Conservation (phyloP, 2,329 filamentous ascomycete species). For the Ilyonectria sp. region DNA sequence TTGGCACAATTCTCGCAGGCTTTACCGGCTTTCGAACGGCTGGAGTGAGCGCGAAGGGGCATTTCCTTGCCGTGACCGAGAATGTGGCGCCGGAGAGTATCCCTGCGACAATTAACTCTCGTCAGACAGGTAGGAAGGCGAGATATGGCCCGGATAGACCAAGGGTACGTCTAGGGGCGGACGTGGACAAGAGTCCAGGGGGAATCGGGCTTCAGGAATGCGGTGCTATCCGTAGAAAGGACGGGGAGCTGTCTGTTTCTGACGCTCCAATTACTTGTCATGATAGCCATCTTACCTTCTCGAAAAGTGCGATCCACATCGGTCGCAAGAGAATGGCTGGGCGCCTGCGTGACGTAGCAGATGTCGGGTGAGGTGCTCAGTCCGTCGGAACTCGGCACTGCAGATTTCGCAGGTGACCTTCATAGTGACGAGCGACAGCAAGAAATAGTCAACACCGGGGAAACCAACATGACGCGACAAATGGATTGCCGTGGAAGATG, state of each 20-base stretch:
- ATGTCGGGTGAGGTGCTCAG: not conserved
- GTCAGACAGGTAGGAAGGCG: not conserved
- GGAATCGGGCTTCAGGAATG: no score
- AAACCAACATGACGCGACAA: no score
- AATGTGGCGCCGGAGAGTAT: not conserved
- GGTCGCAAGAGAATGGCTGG: not conserved
- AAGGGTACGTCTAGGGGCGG: not conserved
- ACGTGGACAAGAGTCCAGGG: no score
- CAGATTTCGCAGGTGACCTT: constrained; percentile 1
- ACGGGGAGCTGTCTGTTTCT: no score
- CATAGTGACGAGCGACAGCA: not conserved
- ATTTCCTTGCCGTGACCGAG: not conserved
- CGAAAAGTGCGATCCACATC: not conserved
- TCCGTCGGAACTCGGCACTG: not conserved
- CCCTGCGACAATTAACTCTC: not conserved
- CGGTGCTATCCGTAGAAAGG: no score
- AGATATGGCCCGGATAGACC: not conserved
- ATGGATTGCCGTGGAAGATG: no score
- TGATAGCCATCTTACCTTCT: not conserved
- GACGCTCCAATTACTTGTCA: not conserved
- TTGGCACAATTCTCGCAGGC: not conserved
- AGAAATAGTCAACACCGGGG: not conserved
- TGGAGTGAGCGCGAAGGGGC: not conserved
- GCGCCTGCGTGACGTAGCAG: constrained; percentile 3
- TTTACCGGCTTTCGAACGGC: not conserved